Base-by-base conservation (phyloP, 306 rosid species). In the Dryas alaskensis region DNA sequence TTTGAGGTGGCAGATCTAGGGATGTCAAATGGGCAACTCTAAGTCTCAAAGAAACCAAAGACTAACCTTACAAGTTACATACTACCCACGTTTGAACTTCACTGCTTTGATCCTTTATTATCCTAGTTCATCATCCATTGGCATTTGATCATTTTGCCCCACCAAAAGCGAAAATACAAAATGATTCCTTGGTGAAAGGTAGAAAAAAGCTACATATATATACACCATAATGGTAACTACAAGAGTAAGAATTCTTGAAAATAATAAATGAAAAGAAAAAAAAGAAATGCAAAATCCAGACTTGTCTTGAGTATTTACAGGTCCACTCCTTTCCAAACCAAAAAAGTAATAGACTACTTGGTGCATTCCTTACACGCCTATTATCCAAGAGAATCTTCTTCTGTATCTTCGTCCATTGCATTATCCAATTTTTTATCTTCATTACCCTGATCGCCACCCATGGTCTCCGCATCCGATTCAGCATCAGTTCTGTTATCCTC, bases 381-480 rank as follows among this genome's bases (percentile, higher is more conserved):
- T 73, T 76, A 86, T 43, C 82, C 85, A 75, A 83, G 70, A 72
- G 87, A 83, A 85, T 91, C 89, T 77, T 82, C 89, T 69, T 88
- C 78, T 48, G 94, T 86, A 44, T 65, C 96, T 78, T 88, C 89
- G 70, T 84, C 95, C 89, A 89, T 89, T 74, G 86, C 79, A 82
- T 86, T 88, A 70, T 79, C 84, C 67, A 16, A 69, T 70, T 78
- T 86, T 69, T 67, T 74, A 65, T 84, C 88, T 58, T 80, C 73
- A 51, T 73, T 86, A 43, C 47, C 87, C 61, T 71, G 82, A 69
- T 80, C 86, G 50, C 81, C 64, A 22, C 81, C 85, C 78, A 82
- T 86, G 12, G 97, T 91, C 82, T 89, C 97, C 63, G 85, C 85
- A 84, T 89, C 94, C 4, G 91, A 91, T 80, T 84, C 73, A 47